Conservation (phyloP, 371 early-diverging fungal species). For the Capniomyces stellatus region DNA sequence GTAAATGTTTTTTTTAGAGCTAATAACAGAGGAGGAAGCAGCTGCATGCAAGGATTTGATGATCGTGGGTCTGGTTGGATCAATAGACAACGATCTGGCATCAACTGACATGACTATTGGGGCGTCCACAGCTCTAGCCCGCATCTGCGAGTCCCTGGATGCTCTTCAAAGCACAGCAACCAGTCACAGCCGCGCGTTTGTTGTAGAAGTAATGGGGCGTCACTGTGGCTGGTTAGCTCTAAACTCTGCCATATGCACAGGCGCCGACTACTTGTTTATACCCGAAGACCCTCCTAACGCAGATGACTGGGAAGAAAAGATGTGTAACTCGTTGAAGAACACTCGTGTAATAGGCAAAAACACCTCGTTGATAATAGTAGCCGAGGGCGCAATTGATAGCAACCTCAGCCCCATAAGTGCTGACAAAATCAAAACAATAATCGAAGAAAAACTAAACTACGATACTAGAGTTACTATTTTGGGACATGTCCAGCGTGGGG, state of each 20-base stretch:
- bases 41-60: constrained; percentile 42
- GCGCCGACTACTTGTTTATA: constrained; percentile 95
- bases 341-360: constrained; percentile 72
- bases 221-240: constrained; percentile 99
- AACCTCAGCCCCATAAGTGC: constrained; percentile 76
- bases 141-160: constrained; percentile 95
- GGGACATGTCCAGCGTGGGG: constrained; percentile 98
- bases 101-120: constrained; percentile 95
- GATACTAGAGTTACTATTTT: constrained; percentile 90
- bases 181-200: constrained; percentile 94
- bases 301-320: constrained; percentile 70
- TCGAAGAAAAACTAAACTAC: constrained; percentile 55
- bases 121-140: constrained; percentile 87
- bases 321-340: constrained; percentile 51
- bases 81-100: constrained; percentile 95
- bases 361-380: constrained; percentile 86
- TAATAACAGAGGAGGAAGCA: constrained; percentile 36
- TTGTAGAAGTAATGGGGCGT: constrained; percentile 99
- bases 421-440: constrained; percentile 60
- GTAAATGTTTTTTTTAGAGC: too few relatives aligned
- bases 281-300: constrained; percentile 86
- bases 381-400: constrained; percentile 94
- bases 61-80: constrained; percentile 93
- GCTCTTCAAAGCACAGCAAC: constrained; percentile 85
- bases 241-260: constrained; percentile 83